These are phyloP conservation scores for Metschnikowia lochheadii DNA, from an alignment of 805 yeast genomes.

Conservation along the genomic window DNA sequence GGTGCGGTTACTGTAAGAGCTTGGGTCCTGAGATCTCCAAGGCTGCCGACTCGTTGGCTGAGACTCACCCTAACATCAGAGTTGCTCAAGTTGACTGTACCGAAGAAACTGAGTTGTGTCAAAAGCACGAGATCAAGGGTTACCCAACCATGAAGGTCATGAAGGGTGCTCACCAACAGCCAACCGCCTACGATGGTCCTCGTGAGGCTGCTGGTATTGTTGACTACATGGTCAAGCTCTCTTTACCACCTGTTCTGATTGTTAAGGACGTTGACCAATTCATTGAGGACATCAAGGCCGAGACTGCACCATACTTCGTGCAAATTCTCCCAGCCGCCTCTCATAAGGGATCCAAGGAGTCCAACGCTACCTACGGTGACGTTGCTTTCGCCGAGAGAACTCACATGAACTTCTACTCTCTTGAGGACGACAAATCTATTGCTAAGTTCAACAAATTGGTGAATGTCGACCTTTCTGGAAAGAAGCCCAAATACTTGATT, in stretches of 20 bases:
- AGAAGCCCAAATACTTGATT: slow-evolving; percentile 40
- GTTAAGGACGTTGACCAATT: slow-evolving; percentile 47
- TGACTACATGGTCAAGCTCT: slow-evolving; percentile 72
- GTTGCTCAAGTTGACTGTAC: slow-evolving; percentile 87
- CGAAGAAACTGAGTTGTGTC: slow-evolving; percentile 68
- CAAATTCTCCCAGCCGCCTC: slow-evolving; percentile 41
- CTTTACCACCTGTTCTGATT: slow-evolving; percentile 61
- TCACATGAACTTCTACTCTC: slow-evolving; percentile 55
- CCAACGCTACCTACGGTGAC: slow-evolving; percentile 53
- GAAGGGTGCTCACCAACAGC: slow-evolving; percentile 43
- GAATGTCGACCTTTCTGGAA: slow-evolving; percentile 21
- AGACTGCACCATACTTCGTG: slow-evolving; percentile 53
- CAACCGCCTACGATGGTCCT: slow-evolving; percentile 75
- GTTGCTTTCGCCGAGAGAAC: slow-evolving; percentile 67
- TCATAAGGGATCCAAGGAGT: slow-evolving; percentile 17
- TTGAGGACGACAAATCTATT: slow-evolving; percentile 40
- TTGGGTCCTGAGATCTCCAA: slow-evolving; percentile 74
- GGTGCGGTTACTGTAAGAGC: slow-evolving; percentile 96
- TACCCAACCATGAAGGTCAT: slow-evolving; percentile 82
- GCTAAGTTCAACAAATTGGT: slow-evolving; percentile 34
- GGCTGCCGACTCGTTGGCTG: slow-evolving; percentile 64
- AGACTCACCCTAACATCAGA: slow-evolving; percentile 51
- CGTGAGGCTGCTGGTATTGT: slow-evolving; percentile 78
- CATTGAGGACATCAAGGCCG: slow-evolving; percentile 44
- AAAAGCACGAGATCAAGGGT: slow-evolving; percentile 64